Conservation (phyloP, 108 stramenopile species). For the Fragilaria crotonensis region DNA sequence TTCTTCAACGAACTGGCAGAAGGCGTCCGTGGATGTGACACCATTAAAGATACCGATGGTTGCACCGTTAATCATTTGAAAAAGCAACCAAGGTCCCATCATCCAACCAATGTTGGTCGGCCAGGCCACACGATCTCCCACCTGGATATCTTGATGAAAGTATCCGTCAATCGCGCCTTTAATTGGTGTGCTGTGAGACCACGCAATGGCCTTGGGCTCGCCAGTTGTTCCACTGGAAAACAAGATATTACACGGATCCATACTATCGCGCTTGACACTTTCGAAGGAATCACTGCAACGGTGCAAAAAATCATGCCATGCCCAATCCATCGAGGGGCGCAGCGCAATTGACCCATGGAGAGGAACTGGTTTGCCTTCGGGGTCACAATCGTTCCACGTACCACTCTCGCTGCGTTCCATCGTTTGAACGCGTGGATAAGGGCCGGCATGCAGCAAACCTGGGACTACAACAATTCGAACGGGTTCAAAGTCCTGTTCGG, state of each 20-base stretch:
- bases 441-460: constrained; percentile 20
- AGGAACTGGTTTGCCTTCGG: constrained; percentile 4
- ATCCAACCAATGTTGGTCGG: constrained; percentile 36
- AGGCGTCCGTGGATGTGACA: constrained; percentile 23
- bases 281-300: constrained; percentile 11
- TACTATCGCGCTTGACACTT: constrained; percentile 11
- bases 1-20: constrained; percentile 29
- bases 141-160: constrained; percentile 29
- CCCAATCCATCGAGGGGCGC: constrained; percentile 13
- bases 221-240: constrained; percentile 36
- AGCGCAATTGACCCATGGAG: constrained; percentile 17
- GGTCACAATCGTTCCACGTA: constrained; percentile 11
- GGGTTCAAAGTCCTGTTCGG: too few relatives aligned
- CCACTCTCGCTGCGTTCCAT: neutral
- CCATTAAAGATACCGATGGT: constrained; percentile 31
- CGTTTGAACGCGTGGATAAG: constrained; percentile 3
- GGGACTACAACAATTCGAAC: constrained; percentile 21
- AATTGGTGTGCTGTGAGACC: constrained; percentile 30
- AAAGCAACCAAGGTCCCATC: constrained; percentile 38
- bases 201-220: constrained; percentile 33
- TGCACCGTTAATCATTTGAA: constrained; percentile 31
- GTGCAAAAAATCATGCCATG: constrained; percentile 24
- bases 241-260: constrained; percentile 32
- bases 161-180: constrained; percentile 31
- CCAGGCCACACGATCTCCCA: constrained; percentile 29